These are phyloP conservation scores for Trichoderma simmonsii DNA, from an alignment of 2,329 filamentous ascomycete genomes.

Conservation along the genomic window DNA sequence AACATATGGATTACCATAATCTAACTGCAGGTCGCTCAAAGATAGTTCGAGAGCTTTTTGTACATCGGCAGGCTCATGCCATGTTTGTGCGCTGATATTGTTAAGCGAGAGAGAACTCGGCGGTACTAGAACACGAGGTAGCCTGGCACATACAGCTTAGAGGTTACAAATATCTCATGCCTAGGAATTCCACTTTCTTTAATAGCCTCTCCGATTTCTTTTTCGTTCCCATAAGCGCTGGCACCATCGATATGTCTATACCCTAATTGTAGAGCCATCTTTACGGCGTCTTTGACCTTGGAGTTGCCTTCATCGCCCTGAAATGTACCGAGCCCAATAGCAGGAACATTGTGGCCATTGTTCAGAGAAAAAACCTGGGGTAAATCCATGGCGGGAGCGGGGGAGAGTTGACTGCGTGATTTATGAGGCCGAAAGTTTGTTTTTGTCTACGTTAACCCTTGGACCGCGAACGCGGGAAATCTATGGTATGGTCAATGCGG, in stretches of 20 bases:
- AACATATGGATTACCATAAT: not conserved
- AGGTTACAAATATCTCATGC: constrained; percentile 2
- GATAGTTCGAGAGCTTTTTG: not conserved
- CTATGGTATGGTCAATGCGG: not conserved
- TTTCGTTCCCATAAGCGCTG: constrained; percentile 8
- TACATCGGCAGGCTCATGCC: constrained; percentile 8
- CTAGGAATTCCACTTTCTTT: not conserved
- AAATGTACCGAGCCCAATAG: not conserved
- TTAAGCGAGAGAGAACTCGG: not conserved
- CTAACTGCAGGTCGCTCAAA: not conserved
- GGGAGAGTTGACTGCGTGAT: not conserved
- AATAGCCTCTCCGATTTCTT: not conserved
- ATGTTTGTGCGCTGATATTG: constrained; percentile 1
- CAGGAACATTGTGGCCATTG: not conserved
- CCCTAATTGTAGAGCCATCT: not conserved
- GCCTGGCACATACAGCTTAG: not conserved
- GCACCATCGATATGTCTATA: constrained; percentile 9
- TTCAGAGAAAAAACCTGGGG: not conserved
- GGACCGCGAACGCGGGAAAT: not conserved
- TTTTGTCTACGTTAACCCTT: not conserved
- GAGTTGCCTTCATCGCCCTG: not conserved
- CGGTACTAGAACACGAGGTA: not conserved
- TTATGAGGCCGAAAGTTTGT: not conserved
- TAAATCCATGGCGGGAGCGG: not conserved
- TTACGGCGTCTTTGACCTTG: not conserved